Percentiles rank a stretch among this genome's conserved stretches.
These are phyloP conservation scores for Erodium moschatum DNA, from an alignment of 441 rosid species.

Conservation along the genomic window DNA sequence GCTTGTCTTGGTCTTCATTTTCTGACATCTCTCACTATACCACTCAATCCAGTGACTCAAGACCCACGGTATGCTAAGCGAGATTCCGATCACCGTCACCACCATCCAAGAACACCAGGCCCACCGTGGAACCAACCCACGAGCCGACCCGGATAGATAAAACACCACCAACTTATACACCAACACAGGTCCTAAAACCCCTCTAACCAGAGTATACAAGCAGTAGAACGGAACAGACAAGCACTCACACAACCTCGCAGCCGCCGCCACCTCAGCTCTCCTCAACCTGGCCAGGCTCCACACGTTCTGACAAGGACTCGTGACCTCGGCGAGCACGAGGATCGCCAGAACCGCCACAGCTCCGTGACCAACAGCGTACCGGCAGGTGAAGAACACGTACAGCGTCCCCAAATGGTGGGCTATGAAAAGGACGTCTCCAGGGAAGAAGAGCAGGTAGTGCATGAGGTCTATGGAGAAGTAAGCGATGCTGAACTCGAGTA, in stretches of 20 bases:
- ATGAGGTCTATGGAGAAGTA: not conserved
- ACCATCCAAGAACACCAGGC: not conserved
- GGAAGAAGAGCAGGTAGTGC: not conserved
- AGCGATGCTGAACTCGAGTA: not conserved
- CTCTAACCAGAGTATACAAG: not conserved
- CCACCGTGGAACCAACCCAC: not conserved
- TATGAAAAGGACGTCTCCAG: not conserved
- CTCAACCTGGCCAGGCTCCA: not conserved
- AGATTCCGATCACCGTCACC: not conserved
- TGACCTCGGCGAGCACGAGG: not conserved
- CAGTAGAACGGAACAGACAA: not conserved
- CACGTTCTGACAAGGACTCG: not conserved
- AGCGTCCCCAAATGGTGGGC: not conserved
- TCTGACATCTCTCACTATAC: not conserved
- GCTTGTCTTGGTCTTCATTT: not conserved
- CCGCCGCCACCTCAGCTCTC: not conserved
- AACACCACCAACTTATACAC: not conserved
- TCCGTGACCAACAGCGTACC: not conserved
- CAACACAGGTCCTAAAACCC: not conserved
- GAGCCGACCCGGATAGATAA: not conserved
- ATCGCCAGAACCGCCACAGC: not conserved
- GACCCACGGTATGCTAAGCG: not conserved
- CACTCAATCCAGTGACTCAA: not conserved
- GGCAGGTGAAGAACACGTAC: not conserved
- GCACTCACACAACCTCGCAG: not conserved